These are phyloP conservation scores for Salix suchowensis DNA, from an alignment of 345 rosid species.

Conservation along the genomic window DNA sequence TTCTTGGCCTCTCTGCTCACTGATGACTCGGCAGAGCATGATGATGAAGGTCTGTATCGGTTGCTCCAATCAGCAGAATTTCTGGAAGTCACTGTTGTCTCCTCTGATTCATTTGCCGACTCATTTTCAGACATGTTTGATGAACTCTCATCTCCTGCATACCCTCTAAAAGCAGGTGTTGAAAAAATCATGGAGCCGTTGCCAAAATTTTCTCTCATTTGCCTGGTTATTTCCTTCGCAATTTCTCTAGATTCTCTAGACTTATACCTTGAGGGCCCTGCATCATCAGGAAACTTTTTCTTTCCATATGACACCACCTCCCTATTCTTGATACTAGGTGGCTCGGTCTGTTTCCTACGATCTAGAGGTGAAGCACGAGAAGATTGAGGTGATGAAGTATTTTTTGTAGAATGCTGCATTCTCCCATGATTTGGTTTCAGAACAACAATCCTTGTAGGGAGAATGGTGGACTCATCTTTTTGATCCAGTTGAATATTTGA, in stretches of 20 bases:
- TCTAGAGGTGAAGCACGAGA: slow-evolving; percentile 49
- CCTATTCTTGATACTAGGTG: slow-evolving; percentile 35
- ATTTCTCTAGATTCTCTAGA: slow-evolving; percentile 64
- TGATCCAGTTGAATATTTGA: slow-evolving; percentile 38
- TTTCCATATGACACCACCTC: slow-evolving; percentile 32
- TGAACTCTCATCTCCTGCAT: slow-evolving; percentile 79
- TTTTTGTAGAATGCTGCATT: slow-evolving; percentile 39
- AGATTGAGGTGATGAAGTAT: slow-evolving; percentile 44
- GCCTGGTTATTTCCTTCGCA: slow-evolving; percentile 58
- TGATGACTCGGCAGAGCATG: slow-evolving; percentile 56
- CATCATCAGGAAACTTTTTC: slow-evolving; percentile 43
- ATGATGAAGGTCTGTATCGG: slow-evolving; percentile 37
- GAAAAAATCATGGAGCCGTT: slow-evolving; percentile 40
- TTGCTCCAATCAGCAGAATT: slow-evolving; percentile 38
- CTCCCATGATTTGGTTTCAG: slow-evolving; percentile 78
- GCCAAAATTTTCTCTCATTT: slow-evolving; percentile 47
- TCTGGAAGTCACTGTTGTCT: slow-evolving; percentile 37
- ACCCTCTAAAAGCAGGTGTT: slow-evolving; percentile 52
- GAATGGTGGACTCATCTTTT: slow-evolving; percentile 29
- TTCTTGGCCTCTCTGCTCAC: slow-evolving; percentile 80
- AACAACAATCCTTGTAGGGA: slow-evolving; percentile 82
- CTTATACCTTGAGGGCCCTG: slow-evolving; percentile 45
- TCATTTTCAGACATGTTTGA: slow-evolving; percentile 58
- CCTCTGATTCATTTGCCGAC: slow-evolving; percentile 64
- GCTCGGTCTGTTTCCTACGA: slow-evolving; percentile 26